phyloP scores from a whole-genome alignment of 768 basidiomycete species.

The Lepiota brunneoincarnata region DNA sequence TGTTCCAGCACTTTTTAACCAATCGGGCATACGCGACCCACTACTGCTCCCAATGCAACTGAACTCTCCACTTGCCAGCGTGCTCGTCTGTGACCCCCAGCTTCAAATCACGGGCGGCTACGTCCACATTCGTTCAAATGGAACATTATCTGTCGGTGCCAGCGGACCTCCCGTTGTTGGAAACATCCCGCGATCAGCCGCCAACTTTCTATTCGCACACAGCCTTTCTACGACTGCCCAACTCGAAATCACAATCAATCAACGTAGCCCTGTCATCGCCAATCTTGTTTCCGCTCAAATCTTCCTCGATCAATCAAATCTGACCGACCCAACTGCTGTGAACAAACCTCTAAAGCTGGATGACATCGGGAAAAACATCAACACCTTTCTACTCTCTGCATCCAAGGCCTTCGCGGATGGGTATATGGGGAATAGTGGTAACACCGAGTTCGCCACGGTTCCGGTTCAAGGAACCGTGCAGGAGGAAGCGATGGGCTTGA shows the following conservation, averaged over 20 bases:
- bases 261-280: not conserved
- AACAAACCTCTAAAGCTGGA: not conserved
- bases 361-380: not conserved
- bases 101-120: not conserved
- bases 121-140: not conserved
- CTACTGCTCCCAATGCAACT: not conserved
- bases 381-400: not conserved
- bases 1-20: not conserved
- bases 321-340: not conserved
- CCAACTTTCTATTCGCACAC: not conserved
- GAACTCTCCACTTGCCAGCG: not conserved
- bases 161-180: not conserved
- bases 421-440: not conserved
- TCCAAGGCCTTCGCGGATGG: not conserved
- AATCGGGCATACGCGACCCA: not conserved
- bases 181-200: not conserved
- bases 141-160: not conserved
- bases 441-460: not conserved
- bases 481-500: not conserved
- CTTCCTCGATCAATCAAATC: not conserved
- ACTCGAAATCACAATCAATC: not conserved
- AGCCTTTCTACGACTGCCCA: not conserved
- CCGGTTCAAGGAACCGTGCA: not conserved
- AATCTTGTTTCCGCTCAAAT: not conserved
- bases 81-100: constrained; percentile 2